Evolutionary conservation across 306 rosid species (phyloP).

Genomic region (Rosa multiflora): DNA sequence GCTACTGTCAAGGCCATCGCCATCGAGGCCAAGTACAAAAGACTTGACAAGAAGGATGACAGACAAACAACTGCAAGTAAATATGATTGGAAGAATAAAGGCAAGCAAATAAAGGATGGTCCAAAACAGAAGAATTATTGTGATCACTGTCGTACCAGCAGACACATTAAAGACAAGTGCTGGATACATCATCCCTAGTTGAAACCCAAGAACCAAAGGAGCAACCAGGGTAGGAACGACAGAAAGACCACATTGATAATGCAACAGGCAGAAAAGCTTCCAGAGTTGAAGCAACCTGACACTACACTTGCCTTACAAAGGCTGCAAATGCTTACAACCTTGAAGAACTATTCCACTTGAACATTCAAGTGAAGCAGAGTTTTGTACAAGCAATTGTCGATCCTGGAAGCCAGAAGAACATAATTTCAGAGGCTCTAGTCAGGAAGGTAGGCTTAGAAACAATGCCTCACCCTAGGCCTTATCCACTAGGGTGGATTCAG

Average conservation of each 20-base stretch:
- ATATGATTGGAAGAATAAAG: neutral
- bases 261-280: neutral
- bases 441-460: neutral
- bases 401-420: neutral
- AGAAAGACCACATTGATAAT: neutral
- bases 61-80: neutral
- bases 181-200: slow-evolving; percentile 1
- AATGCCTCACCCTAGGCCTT: neutral
- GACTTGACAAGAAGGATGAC: neutral
- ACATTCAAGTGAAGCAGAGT: neutral
- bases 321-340: neutral
- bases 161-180: neutral
- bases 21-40: neutral
- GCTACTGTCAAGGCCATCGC: neutral
- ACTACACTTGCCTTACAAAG: neutral
- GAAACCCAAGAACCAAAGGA: neutral
- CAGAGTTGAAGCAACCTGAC: slow-evolving; percentile 1
- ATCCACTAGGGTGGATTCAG: neutral
- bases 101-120: neutral
- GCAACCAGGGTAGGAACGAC: neutral
- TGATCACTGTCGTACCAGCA: neutral
- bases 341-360: no score
- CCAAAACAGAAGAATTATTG: neutral
- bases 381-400: neutral
- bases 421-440: neutral